Percentiles rank a stretch among this genome's conserved stretches.
These are phyloP conservation scores for Boletus eberwhitei DNA, from an alignment of 768 basidiomycete genomes.

Conservation along the genomic window DNA sequence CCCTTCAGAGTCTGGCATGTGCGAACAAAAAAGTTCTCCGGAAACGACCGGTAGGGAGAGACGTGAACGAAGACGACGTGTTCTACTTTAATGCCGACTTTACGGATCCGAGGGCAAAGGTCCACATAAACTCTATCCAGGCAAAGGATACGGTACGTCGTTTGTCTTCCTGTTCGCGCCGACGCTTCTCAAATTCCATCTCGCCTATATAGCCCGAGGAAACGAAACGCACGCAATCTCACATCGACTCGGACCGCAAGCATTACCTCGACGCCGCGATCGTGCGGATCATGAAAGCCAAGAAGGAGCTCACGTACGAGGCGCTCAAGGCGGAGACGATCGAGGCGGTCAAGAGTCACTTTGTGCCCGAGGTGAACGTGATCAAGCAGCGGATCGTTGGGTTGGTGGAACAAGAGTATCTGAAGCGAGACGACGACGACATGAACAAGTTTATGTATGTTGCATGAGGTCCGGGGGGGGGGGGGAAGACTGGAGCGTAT, in stretches of 20 bases:
- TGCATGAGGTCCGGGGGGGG: constrained; percentile 41
- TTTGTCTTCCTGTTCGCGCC: background rate
- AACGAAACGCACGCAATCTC: constrained; percentile 71
- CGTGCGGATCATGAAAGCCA: constrained; percentile 93
- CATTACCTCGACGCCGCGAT: constrained; percentile 90
- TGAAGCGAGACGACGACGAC: constrained; percentile 72
- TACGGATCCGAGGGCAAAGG: constrained; percentile 68
- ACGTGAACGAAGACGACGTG: constrained; percentile 70
- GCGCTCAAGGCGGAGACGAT: constrained; percentile 80
- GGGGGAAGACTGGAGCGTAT: background rate
- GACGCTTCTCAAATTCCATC: no score
- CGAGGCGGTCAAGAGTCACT: constrained; percentile 83
- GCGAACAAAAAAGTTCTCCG: constrained; percentile 85
- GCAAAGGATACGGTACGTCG: constrained; percentile 80
- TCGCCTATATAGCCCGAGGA: constrained; percentile 61
- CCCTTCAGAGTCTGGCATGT: constrained; percentile 88
- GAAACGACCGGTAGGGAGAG: constrained; percentile 75
- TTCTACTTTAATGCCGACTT: constrained; percentile 86
- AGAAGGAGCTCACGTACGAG: constrained; percentile 79
- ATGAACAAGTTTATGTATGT: constrained; percentile 75
- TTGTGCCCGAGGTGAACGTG: constrained; percentile 75
- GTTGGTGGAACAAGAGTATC: constrained; percentile 83
- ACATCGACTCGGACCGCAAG: constrained; percentile 85
- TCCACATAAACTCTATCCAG: constrained; percentile 96
- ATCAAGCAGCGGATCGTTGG: constrained; percentile 85